Percentiles rank a stretch among this genome's conserved stretches.
phyloP scores from a whole-genome alignment of 768 basidiomycete genomes.

The Postia placenta region DNA sequence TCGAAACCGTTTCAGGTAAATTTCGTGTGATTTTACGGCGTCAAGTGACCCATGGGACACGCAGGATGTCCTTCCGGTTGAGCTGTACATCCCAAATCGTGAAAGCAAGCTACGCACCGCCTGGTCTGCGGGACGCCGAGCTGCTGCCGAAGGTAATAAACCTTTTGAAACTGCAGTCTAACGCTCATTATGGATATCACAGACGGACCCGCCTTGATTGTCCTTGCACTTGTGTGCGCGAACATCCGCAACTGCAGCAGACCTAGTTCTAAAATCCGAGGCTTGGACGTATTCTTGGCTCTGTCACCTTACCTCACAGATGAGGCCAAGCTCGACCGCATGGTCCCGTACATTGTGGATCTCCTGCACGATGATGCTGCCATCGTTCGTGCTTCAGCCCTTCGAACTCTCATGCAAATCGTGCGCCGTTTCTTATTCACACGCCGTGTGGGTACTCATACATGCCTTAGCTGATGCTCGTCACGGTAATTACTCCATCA shows the following conservation, averaged over 20 bases:
- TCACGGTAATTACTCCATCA: slow-evolving; percentile 61
- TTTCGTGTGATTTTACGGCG: not conserved
- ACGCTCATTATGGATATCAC: not conserved
- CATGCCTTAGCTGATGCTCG: slow-evolving; percentile 42
- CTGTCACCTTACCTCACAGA: slow-evolving; percentile 80
- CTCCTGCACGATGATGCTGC: slow-evolving; percentile 83
- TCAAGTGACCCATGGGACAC: too few species aligned
- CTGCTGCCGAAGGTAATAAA: slow-evolving; percentile 54
- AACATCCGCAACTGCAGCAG: slow-evolving; percentile 85
- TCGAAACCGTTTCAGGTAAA: slow-evolving; percentile 58
- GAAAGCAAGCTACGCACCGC: slow-evolving; percentile 42
- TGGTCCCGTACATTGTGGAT: slow-evolving; percentile 89
- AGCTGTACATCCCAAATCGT: slow-evolving; percentile 62
- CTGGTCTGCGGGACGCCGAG: slow-evolving; percentile 31
- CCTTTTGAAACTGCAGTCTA: not conserved
- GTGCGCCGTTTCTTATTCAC: slow-evolving; percentile 37
- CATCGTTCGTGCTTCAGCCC: slow-evolving; percentile 71
- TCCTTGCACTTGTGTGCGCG: slow-evolving; percentile 81
- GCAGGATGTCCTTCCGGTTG: slow-evolving; percentile 75
- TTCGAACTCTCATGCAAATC: slow-evolving; percentile 77
- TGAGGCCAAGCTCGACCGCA: slow-evolving; percentile 90
- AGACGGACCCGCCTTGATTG: slow-evolving; percentile 88
- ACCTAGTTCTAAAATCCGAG: slow-evolving; percentile 81
- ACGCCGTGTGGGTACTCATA: not conserved
- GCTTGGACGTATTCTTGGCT: slow-evolving; percentile 82